phyloP scores from a whole-genome alignment of 2,329 filamentous ascomycete genomes.

The Myriangium duriaei region DNA sequence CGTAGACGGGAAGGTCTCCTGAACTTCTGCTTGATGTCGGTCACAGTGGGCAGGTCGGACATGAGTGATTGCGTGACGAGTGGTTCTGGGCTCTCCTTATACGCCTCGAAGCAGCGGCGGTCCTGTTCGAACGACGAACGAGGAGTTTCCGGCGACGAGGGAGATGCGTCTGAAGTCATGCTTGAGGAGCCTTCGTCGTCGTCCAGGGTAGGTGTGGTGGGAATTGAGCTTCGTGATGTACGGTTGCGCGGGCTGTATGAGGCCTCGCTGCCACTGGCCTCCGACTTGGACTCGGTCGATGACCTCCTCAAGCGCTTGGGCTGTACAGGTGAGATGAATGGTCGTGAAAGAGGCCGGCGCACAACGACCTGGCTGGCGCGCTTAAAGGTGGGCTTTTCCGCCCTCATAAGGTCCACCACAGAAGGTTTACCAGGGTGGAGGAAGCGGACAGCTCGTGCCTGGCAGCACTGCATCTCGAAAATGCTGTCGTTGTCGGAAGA shows the following conservation, averaged over 20 bases:
- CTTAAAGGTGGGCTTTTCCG: slow-evolving; percentile 9
- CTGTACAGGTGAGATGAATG: slow-evolving; percentile 9
- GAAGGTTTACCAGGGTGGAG: slow-evolving; percentile 7
- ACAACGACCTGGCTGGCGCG: slow-evolving; percentile 9
- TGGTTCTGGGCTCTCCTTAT: slow-evolving; percentile 3
- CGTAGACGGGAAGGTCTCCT: slow-evolving; percentile 6
- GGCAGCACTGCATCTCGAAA: slow-evolving; percentile 5
- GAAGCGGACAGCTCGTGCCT: slow-evolving; percentile 6
- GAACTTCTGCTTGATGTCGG: slow-evolving; percentile 2
- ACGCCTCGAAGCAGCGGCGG: background rate
- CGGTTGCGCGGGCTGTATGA: background rate
- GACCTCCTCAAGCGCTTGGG: slow-evolving; percentile 8
- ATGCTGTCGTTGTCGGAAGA: slow-evolving; percentile 3
- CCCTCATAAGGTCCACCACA: slow-evolving; percentile 9
- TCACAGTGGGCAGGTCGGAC: background rate
- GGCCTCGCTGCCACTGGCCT: background rate
- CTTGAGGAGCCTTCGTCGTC: slow-evolving; percentile 7
- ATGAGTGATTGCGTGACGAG: slow-evolving; percentile 3
- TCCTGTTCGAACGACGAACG: slow-evolving; percentile 8
- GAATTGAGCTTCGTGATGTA: slow-evolving; percentile 3
- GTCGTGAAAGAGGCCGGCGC: slow-evolving; percentile 5
- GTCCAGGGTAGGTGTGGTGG: slow-evolving; percentile 7
- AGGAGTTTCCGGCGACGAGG: slow-evolving; percentile 7
- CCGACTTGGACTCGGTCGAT: slow-evolving; percentile 2
- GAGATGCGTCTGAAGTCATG: slow-evolving; percentile 5